Conservation (phyloP, 306 rosid genomes). For the Comarum palustre region DNA sequence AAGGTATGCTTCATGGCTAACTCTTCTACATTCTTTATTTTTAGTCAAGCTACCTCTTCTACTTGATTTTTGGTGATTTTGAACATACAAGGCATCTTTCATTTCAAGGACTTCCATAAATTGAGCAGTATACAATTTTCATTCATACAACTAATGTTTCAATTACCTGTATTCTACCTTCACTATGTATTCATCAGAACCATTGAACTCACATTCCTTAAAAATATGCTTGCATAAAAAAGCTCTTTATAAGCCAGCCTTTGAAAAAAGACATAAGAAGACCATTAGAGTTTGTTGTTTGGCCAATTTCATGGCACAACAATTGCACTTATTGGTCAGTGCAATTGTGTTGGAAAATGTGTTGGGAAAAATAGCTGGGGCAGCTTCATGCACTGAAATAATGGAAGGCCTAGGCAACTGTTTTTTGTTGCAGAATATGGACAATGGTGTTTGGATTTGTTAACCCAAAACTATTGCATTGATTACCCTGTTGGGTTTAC, state of each 20-base stretch:
- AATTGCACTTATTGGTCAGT: not conserved
- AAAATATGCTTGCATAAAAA: not conserved
- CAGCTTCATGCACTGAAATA: not conserved
- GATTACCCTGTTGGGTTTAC: not conserved
- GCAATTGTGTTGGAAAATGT: not conserved
- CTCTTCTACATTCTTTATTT: constrained; percentile 9
- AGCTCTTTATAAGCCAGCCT: not conserved
- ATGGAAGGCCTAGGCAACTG: not conserved
- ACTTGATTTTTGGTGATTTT: constrained; percentile 8
- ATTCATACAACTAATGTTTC: not conserved
- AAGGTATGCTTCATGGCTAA: constrained; percentile 45
- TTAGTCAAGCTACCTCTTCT: constrained; percentile 6
- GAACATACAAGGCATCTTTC: constrained; percentile 7
- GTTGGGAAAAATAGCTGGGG: not conserved
- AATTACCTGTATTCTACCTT: not conserved
- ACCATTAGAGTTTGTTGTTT: not conserved
- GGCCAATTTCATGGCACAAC: not conserved
- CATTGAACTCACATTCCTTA: not conserved
- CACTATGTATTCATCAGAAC: not conserved
- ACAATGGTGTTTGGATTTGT: not conserved
- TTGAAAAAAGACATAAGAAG: not conserved
- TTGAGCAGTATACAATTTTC: not conserved
- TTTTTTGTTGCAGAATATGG: not conserved
- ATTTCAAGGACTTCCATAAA: not conserved
- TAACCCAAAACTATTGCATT: not conserved